Evolutionary conservation across 768 basidiomycete species (phyloP), one percentile per base, ranked within the genome.

Genomic region (Chalciporus piperatus): DNA sequence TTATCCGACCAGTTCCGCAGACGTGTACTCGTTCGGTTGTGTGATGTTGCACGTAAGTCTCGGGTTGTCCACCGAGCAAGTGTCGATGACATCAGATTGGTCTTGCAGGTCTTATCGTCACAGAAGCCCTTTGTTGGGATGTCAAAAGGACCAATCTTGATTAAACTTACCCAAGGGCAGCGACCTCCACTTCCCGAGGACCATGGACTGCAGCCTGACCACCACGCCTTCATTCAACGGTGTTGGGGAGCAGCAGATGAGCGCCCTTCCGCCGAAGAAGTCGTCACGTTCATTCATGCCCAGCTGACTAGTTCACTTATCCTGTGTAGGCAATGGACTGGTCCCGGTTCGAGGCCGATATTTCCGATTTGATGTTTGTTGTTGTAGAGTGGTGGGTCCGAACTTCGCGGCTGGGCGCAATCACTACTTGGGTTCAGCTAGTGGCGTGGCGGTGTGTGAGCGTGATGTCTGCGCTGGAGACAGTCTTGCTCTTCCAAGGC

Each of bases 1-100:
- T 39, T 39, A 37, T 47, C 48, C 40, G 12, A 53, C 32, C 25
- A 51, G 25, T n/a, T 33, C 39, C 33, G 19, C 40, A 14, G 52
- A 53, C 25, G 8, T 53, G 12, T 53, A 53, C 32, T 53, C 52
- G 13, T 53, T 53, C 7, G 52, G 52, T 20, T 73, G 74, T 54
- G 70, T 75, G 14, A 51, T 43, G 48, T 30, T 53, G 7, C 52
- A 53, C 23, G 53, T 54, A 9, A n/a, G 46, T 50, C n/a, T 12
- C 10, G 30, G 30, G 30, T 6, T 30, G 30, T 2, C 7, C 10
- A 30, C 3, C 30, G 7, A 30, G 30, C n/a, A 10, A 6, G 30
- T 30, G 10, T 30, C 12, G 30, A 30, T 30, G 9, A 30, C 30
- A 30, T 30, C 30, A 30, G 30, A 12, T 30, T 12, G 9, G 12